Conservation (phyloP, 2,329 filamentous ascomycete species). For the Botrytis paeoniae region DNA sequence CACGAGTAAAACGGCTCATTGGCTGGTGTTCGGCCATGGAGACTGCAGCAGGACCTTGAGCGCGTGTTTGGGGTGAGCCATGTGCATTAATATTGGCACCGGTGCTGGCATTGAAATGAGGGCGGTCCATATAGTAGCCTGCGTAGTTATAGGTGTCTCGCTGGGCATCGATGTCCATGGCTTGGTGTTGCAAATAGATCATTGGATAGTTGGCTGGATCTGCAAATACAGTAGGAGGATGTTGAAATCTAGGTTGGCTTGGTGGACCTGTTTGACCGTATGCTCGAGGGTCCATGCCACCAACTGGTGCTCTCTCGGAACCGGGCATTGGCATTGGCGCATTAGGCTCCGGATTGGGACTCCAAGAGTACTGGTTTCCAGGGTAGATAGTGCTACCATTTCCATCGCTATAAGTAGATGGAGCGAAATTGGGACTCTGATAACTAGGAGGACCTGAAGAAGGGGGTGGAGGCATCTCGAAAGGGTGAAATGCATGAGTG, state of each 20-base stretch:
- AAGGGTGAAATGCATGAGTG: not conserved
- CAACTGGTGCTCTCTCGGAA: not conserved
- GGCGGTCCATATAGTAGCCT: not conserved
- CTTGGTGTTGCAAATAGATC: not conserved
- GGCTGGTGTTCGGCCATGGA: not conserved
- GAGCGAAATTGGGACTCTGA: not conserved
- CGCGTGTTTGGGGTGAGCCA: not conserved
- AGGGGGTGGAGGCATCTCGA: not conserved
- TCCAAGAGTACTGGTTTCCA: not conserved
- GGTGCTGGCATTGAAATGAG: not conserved
- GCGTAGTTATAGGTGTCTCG: not conserved
- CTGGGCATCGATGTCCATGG: not conserved
- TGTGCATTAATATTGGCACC: not conserved
- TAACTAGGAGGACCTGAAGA: not conserved
- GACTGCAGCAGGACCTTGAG: not conserved
- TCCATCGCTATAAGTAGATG: not conserved
- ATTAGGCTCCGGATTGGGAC: not conserved
- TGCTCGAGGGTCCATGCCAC: not conserved
- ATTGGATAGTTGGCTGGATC: not conserved
- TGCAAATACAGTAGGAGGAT: not conserved
- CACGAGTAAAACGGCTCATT: not conserved
- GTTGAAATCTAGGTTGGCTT: not conserved
- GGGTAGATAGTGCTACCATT: not conserved
- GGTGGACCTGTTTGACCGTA: not conserved
- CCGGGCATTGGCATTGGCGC: not conserved